Evolutionary conservation across 2,329 filamentous ascomycete species (phyloP).

Genomic region (Aureobasidium mangrovei): DNA sequence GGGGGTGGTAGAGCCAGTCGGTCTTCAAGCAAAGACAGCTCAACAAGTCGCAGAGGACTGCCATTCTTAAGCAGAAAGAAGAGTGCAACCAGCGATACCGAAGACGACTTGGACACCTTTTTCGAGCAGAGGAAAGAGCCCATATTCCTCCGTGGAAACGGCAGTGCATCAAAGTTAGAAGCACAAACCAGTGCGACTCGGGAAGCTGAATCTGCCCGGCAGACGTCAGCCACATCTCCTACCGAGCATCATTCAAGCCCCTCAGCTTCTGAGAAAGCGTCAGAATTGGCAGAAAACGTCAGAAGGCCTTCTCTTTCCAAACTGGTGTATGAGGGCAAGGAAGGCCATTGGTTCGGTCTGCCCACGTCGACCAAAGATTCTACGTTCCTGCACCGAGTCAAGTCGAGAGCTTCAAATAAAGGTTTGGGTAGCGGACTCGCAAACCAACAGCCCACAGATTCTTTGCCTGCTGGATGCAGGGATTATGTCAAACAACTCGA

Average conservation of each 20-base stretch:
- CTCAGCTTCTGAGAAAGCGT: background rate
- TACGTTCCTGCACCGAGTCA: background rate
- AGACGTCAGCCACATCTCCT: background rate
- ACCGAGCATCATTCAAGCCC: background rate
- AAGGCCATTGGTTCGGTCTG: conserved; percentile 29
- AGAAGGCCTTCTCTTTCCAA: conserved; percentile 16
- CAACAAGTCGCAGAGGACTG: conserved; percentile 28
- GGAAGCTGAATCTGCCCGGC: background rate
- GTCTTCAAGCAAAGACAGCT: conserved; percentile 37
- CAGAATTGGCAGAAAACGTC: too few relatives aligned
- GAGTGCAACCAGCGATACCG: conserved; percentile 35
- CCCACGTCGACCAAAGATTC: conserved; percentile 5
- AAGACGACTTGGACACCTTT: conserved; percentile 35
- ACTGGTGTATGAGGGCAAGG: conserved; percentile 25
- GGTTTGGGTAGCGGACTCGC: background rate
- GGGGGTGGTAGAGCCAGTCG: conserved; percentile 41
- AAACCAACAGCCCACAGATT: background rate
- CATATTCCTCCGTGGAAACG: conserved; percentile 37
- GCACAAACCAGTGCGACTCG: conserved; percentile 22
- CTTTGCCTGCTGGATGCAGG: background rate
- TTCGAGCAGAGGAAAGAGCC: conserved; percentile 37
- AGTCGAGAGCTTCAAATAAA: background rate
- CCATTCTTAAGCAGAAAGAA: conserved; percentile 33
- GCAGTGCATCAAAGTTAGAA: background rate
- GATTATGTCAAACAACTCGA: background rate